phyloP scores from a whole-genome alignment of 2,329 filamentous ascomycete species.

The Talaromyces amestolkiae region DNA sequence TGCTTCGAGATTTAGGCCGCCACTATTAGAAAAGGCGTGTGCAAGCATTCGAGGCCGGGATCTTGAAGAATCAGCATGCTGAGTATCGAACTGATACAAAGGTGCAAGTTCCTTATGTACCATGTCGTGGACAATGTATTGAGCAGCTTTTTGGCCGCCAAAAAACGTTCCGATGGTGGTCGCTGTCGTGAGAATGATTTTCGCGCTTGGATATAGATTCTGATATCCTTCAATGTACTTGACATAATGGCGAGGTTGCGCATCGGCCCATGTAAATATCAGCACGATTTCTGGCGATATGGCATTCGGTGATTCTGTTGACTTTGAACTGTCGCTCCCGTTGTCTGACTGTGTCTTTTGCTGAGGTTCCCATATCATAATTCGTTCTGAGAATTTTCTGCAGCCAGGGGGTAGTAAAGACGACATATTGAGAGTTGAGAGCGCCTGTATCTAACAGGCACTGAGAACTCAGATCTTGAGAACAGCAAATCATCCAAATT shows the following conservation, averaged over 20 bases:
- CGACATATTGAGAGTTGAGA: conserved; percentile 1
- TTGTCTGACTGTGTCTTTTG: not conserved
- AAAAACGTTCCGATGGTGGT: conserved; percentile 12
- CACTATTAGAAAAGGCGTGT: conserved; percentile 13
- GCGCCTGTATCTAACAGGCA: not conserved
- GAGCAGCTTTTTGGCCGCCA: conserved; percentile 10
- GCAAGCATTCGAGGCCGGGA: conserved; percentile 8
- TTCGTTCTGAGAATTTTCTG: conserved; percentile 3
- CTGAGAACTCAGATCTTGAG: not conserved
- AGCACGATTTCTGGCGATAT: not conserved
- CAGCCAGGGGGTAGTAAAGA: not conserved
- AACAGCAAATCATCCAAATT: not conserved
- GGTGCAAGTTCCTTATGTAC: conserved; percentile 9
- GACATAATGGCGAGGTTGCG: conserved; percentile 11
- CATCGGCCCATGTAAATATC: conserved; percentile 14
- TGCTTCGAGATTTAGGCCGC: conserved; percentile 4
- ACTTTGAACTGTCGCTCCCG: not conserved
- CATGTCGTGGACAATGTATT: conserved; percentile 4
- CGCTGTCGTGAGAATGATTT: conserved; percentile 12
- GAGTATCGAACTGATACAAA: not conserved
- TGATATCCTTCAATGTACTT: conserved; percentile 15
- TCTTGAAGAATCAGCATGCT: not conserved
- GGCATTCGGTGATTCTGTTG: not conserved
- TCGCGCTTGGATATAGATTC: conserved; percentile 4
- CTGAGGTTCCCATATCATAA: conserved; percentile 8